A percentile compares a stretch with the other conserved stretches of the same genome.
These are phyloP conservation scores for Candida bentonensis DNA, from an alignment of 805 yeast genomes.

Conservation along the genomic window DNA sequence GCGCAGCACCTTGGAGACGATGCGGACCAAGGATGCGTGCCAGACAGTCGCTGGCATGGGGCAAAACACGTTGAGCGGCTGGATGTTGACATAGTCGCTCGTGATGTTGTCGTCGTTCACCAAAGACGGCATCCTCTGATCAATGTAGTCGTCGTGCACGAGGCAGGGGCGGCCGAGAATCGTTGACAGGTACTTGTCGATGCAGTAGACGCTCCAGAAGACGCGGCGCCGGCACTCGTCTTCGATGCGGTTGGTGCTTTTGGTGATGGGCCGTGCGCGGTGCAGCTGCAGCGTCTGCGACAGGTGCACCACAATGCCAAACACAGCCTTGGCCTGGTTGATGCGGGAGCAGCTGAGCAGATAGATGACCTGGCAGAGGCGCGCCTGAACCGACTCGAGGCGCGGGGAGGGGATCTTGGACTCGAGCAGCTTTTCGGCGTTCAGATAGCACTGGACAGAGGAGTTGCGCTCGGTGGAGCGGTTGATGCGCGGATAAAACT, in stretches of 20 bases:
- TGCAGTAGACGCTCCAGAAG: slow-evolving; percentile 1
- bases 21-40: slow-evolving; percentile 6
- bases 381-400: slow-evolving; percentile 8
- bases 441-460: slow-evolving; percentile 5
- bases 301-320: slow-evolving; percentile 9
- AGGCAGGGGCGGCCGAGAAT: neutral
- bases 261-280: slow-evolving; percentile 4
- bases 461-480: neutral
- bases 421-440: slow-evolving; percentile 7
- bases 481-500: slow-evolving; percentile 4
- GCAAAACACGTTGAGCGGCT: slow-evolving; percentile 3
- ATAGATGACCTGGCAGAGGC: slow-evolving; percentile 8
- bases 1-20: slow-evolving; percentile 5
- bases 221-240: slow-evolving; percentile 1
- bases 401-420: slow-evolving; percentile 7
- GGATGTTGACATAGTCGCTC: neutral
- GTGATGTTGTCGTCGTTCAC: slow-evolving; percentile 8
- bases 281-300: slow-evolving; percentile 8
- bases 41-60: slow-evolving; percentile 8
- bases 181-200: slow-evolving; percentile 1
- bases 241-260: neutral
- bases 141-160: slow-evolving; percentile 5
- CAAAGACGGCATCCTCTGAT: slow-evolving; percentile 5
- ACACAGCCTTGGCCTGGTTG: slow-evolving; percentile 8
- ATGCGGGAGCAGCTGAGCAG: slow-evolving; percentile 8